Percentiles rank a stretch among this genome's conserved stretches.
Evolutionary conservation across 495 filamentous ascomycete species (phyloP).

Genomic region (Penicillium ochrochloron): DNA sequence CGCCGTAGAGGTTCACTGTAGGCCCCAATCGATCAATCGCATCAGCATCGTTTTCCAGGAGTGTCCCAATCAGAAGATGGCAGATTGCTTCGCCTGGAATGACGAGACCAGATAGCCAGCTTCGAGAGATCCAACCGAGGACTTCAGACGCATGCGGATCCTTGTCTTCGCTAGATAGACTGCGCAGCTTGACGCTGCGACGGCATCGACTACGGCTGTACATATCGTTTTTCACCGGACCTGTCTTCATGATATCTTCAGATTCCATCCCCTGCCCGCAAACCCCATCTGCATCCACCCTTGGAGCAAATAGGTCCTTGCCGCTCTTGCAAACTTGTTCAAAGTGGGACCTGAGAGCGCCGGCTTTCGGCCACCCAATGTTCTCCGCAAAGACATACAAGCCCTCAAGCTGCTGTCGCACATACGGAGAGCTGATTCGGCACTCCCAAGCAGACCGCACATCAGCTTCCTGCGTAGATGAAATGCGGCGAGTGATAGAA

Average conservation of each 20-base stretch:
- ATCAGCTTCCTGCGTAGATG: conserved; percentile 23
- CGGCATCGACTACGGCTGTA: conserved; percentile 37
- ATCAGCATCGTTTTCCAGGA: conserved; percentile 74
- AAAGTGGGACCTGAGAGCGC: conserved; percentile 36
- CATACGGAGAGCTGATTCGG: conserved; percentile 42
- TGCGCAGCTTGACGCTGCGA: conserved; percentile 36
- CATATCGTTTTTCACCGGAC: conserved; percentile 32
- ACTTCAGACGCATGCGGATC: conserved; percentile 23
- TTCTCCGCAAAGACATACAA: conserved; percentile 55
- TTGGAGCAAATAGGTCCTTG: conserved; percentile 14
- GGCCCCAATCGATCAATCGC: conserved; percentile 69
- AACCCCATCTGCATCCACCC: neutral
- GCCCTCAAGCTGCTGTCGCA: conserved; percentile 53
- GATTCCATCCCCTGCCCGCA: neutral
- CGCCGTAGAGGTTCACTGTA: conserved; percentile 75
- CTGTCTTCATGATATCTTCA: neutral
- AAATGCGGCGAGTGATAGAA: conserved; percentile 31
- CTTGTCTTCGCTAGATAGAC: conserved; percentile 15
- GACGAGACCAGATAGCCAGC: conserved; percentile 77
- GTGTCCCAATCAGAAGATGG: conserved; percentile 77
- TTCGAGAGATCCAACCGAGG: conserved; percentile 80
- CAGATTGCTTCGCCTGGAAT: conserved; percentile 74
- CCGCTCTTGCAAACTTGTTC: conserved; percentile 23
- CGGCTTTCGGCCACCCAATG: conserved; percentile 54
- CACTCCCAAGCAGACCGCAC: conserved; percentile 41